Evolutionary conservation across 495 filamentous ascomycete genomes (phyloP), one percentile per base, ranked within the genome.

Genomic region (Xylaria venustula): DNA sequence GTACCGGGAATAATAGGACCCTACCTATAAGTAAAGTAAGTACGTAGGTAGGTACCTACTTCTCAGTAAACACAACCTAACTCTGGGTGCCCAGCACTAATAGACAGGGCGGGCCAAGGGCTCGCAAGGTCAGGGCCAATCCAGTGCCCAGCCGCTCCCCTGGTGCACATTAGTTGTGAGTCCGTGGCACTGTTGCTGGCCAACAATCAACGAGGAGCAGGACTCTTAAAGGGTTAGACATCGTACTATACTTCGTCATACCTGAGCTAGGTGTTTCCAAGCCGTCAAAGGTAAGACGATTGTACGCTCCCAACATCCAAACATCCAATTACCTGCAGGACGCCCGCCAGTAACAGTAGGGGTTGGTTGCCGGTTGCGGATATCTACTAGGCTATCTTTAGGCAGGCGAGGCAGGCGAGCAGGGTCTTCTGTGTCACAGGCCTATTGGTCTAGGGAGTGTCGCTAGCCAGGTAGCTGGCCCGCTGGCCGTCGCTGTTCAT

Each of bases 351-450:
- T 36, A 52, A 37, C 3, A 8, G 22, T 54, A 34, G 30, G 30
- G 30, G 36, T 46, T 52, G 15, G 49, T 48, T 45, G 23, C 48
- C 50, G 54, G 42, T 58, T 58, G 37, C 44, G 54, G 54, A 28
- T 34, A 44, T 20, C 5, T 15, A 28, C 25, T n/a, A 4, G 42
- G n/a, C 6, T 20, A 20, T 22, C 42, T 22, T 3, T 45, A 17
- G 11, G 42, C 22, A 28, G 32, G 5, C 30, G 5, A 34, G 32
- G 12, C 19, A 26, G 28, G 1, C 36, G 20, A 15, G 19, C 14
- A 25, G 25, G 57, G 25, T 7, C 40, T 20, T 20, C 51, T 54
- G 51, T 61, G 49, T 60, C 58, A 53, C 40, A 12, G 36, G 40
- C 48, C 40, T n/a, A 53, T 60, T 60, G 28, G 50, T 54, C 22